Base-by-base conservation (phyloP, 2,329 filamentous ascomycete genomes). In the Fonsecaea pugnacius region DNA sequence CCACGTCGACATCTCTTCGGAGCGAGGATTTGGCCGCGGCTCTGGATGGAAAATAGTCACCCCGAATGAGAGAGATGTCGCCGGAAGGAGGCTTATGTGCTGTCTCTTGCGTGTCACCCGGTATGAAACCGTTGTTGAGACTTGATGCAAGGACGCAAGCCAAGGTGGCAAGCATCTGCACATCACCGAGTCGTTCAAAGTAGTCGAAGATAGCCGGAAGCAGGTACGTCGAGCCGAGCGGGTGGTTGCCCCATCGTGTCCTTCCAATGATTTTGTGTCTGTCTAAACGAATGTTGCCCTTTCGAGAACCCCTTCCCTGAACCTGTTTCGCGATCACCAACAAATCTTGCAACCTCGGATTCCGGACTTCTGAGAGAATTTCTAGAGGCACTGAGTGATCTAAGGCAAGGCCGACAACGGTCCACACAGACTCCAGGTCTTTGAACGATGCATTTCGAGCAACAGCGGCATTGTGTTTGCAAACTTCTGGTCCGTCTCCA, bases 381-480 rank as follows among this genome's bases (percentile, higher is more conserved):
- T 70, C 89, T 3, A 94, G 79, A 1, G 90, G 90, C 32, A 93
- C 88, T 51, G 91, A 87, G 70, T 91, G 90, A 69, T 88, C 87
- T 52, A 98, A 79, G 5, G 98, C 82, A 63, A 97, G 80, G 18
- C 87, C 89, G 60, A 92, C 82, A 69, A 97, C 89, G 55, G 85
- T 86, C 95, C 95, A 99, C 6, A 96, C 85, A 70, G 92, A 87
- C 30, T 90, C 89, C 33, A 96, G 78, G 68, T 96, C 91, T 14
- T 82, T 75, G 67, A 87, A 85, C 4, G 89, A 91, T 70, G 89
- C 84, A 67, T 86, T 88, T 69, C 87, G 83, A 8, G 94, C 93
- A 52, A 96, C 87, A 1, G 79, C 78, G 8, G 92, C 91, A 75
- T 99, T 99, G 72, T 96, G 89, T 51, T 85, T 82, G 76, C 94